Percentiles rank a stretch among this genome's conserved stretches.
Evolutionary conservation across 768 basidiomycete species (phyloP).

Genomic region (Tulasnella sp.): DNA sequence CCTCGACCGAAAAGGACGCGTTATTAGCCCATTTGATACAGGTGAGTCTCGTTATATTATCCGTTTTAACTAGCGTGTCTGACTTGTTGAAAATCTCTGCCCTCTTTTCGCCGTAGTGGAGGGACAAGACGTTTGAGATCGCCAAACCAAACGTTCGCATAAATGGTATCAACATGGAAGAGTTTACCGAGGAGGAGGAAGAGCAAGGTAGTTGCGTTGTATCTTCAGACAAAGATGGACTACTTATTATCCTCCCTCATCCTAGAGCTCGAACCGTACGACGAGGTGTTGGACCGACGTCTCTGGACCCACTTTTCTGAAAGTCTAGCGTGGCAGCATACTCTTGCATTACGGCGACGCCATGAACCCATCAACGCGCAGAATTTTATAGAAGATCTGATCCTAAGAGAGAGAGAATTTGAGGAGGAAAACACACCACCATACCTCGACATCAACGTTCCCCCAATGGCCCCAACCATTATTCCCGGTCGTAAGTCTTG

Average conservation of each 20-base stretch:
- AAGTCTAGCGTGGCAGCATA: constrained; percentile 32
- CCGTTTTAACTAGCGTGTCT: not conserved
- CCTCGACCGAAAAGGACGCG: constrained; percentile 3
- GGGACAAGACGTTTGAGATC: constrained; percentile 35
- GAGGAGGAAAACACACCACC: constrained; percentile 16
- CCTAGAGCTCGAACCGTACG: constrained; percentile 39
- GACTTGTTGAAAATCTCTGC: not conserved
- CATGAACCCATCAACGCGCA: constrained; percentile 33
- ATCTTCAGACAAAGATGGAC: not conserved
- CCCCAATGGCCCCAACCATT: not conserved
- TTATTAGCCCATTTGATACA: constrained; percentile 23
- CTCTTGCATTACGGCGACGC: constrained; percentile 33
- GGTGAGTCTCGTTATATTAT: not conserved
- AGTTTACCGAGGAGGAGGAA: constrained; percentile 31
- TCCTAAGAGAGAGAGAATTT: constrained; percentile 14
- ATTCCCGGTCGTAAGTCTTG: not conserved
- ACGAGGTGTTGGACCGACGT: constrained; percentile 37
- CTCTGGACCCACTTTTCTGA: constrained; percentile 34
- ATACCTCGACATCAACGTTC: constrained; percentile 1
- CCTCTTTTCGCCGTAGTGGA: constrained; percentile 20
- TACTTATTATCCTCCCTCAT: not conserved
- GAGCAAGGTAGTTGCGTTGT: not conserved
- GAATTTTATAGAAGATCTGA: constrained; percentile 32
- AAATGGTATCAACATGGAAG: constrained; percentile 39
- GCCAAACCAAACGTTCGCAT: constrained; percentile 37